Base-by-base conservation (phyloP, 164 flowering plant genomes). In the Umbilicus rupestris region DNA sequence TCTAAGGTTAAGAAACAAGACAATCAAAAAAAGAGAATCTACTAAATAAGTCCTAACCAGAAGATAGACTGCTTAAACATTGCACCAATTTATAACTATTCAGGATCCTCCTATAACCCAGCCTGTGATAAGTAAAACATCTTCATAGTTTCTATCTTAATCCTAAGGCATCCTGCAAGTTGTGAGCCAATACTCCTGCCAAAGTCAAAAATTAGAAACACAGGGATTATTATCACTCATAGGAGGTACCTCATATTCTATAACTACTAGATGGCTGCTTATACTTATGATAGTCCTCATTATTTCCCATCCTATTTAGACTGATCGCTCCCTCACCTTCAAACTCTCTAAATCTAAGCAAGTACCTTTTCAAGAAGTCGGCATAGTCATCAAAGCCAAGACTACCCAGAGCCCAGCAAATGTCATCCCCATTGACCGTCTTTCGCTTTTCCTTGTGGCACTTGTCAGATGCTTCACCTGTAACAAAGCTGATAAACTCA, bases 401-500 rank as follows among this genome's bases (percentile, higher is more conserved):
- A n/a, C 77, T 69, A 0, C 70, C 71, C 3, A 87, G 71, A 45
- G 94, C 94, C 85, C 84, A 83, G 68, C 89, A 83, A 31, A 88
- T 69, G 49, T 88, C 94, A 22, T 88, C 94, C 0, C 94, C 94
- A 12, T 87, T 87, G 31, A 87, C 83, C 3, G 90, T 86, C 89
- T 88, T 88, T 31, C 94, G 67, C 81, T 84, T 84, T 79, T 88
- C 94, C 73, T 79, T 83, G 64, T 77, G 81, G 65, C 94, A 88
- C 79, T 76, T 82, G 41, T 84, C 94, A 0, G 94, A 86, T 11
- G 90, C 94, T 66, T 88, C 94, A n/a, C 89, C 85, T 0, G 94
- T 88, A 7, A 86, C 94, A 70, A 88, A 88, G 75, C 89, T 84
- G 19, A 88, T 84, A 78, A 88, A 88, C 84, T 88, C 94, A 0